Base-by-base conservation (phyloP, 1,284 basidiomycete genomes). In the Cryptococcus maquisensis region DNA sequence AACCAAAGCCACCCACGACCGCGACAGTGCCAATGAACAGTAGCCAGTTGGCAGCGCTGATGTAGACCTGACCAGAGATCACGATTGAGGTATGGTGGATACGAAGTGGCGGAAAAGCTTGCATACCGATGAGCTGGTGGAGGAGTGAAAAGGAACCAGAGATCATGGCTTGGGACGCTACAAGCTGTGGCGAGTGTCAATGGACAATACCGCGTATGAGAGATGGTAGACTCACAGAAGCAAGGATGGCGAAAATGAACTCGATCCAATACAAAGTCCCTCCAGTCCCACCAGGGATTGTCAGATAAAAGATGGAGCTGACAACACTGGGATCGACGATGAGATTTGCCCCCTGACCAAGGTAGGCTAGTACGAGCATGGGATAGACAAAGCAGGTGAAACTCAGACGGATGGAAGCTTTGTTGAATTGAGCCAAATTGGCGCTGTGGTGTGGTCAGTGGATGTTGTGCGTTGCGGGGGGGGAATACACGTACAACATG, bases 371-470 rank as follows among this genome's bases (percentile, higher is more conserved):
- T 1, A 84, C 55, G n/a, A 87, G 76, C 8, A 81, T 79, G 2
- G 85, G 85, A 63, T 84, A 86, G 0, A 83, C 81, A 49, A 83
- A 75, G 20, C 52, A 63, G 16, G 72, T 65, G 62, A 86, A 86
- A 0, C 62, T 65, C 79, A 84, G 28, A 79, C 71, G 81, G 81
- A 68, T 51, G 39, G 55, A 50, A 38, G 48, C 54, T 13, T 78
- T 80, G 65, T 83, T 84, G 73, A 86, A 86, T 63, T 85, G 84
- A 3, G 83, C 84, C n/a, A 86, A 76, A 60, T 82, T 86, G 57
- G 28, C 20, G 36, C 28, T 28, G 28, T 28, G 3, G 10, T 28
- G 2, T 28, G 28, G 10, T 28, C 28, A 28, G 28, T 10, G 7
- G 10, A 28, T n/a, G n/a, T n/a, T n/a, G n/a, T n/a, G n/a, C n/a